Percentiles rank a stretch among this genome's conserved stretches.
Conservation (phyloP, 139 green algal genomes). For the Chlamydomonas schloesseri region DNA sequence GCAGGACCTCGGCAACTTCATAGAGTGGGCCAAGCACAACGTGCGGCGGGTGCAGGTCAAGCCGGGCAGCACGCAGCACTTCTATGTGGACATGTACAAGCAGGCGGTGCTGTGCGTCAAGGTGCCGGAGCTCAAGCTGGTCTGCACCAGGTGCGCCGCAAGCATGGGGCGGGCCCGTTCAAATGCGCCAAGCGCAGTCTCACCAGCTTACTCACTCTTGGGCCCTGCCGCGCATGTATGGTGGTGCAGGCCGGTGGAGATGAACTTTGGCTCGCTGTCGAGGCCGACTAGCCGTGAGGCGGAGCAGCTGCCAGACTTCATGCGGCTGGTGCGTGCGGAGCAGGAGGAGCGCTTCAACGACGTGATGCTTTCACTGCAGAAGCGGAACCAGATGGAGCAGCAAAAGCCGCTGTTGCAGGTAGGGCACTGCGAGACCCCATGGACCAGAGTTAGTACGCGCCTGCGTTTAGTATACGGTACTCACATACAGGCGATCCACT, state of each 20-base stretch:
- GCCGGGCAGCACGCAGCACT: slow-evolving; percentile 47
- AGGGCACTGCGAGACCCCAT: too few relatives aligned
- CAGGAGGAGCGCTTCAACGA: neutral
- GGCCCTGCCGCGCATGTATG: neutral
- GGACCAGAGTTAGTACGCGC: too few relatives aligned
- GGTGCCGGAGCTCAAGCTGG: slow-evolving; percentile 69
- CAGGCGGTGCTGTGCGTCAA: slow-evolving; percentile 69
- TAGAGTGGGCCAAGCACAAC: slow-evolving; percentile 44
- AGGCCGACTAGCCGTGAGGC: neutral
- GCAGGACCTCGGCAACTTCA: slow-evolving; percentile 16
- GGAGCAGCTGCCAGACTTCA: slow-evolving; percentile 11
- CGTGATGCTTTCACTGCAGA: neutral
- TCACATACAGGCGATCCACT: too few relatives aligned
- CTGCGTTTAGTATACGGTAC: too few relatives aligned
- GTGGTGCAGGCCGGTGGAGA: slow-evolving; percentile 8
- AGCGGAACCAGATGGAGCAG: neutral
- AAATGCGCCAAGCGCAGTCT: too few relatives aligned
- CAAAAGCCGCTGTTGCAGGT: neutral
- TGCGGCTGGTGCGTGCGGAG: slow-evolving; percentile 7
- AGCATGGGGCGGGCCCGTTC: too few relatives aligned
- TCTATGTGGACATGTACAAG: slow-evolving; percentile 72
- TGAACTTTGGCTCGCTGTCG: neutral
- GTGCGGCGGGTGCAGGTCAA: slow-evolving; percentile 22
- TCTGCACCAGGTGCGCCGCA: slow-evolving; percentile 17
- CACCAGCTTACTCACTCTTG: too few relatives aligned